phyloP scores from a whole-genome alignment of 495 filamentous ascomycete species.

The Penicillium macrosclerotiorum region DNA sequence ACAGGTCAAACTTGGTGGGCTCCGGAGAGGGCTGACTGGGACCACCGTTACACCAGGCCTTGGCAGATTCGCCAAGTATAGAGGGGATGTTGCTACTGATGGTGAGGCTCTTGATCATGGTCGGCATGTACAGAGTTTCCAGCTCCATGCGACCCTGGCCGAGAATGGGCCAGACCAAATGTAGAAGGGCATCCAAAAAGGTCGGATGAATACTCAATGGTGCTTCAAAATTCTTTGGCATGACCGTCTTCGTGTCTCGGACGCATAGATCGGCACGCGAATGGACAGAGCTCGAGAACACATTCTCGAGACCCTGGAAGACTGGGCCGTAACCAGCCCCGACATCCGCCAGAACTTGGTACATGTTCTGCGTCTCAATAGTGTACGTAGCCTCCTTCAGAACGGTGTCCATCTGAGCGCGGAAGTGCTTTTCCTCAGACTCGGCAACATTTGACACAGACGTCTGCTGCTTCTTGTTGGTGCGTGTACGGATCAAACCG shows the following conservation, averaged over 20 bases:
- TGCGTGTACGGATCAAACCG: conserved; percentile 20
- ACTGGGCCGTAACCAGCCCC: conserved; percentile 21
- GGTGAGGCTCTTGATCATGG: conserved; percentile 31
- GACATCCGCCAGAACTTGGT: conserved; percentile 22
- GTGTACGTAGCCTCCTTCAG: conserved; percentile 13
- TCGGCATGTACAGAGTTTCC: conserved; percentile 44
- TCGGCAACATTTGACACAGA: conserved; percentile 13
- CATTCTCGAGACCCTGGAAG: conserved; percentile 26
- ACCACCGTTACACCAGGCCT: conserved; percentile 31
- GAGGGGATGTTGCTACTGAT: conserved; percentile 24
- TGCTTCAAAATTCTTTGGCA: conserved; percentile 29
- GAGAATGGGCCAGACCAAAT: conserved; percentile 39
- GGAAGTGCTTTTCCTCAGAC: conserved; percentile 12
- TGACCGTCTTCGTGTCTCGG: conserved; percentile 21
- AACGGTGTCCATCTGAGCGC: conserved; percentile 10
- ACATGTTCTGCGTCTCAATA: conserved; percentile 20
- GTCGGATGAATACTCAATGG: conserved; percentile 25
- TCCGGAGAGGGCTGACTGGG: conserved; percentile 22
- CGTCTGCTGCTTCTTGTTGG: conserved; percentile 15
- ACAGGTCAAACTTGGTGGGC: conserved; percentile 34
- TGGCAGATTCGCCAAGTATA: conserved; percentile 24
- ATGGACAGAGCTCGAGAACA: conserved; percentile 15
- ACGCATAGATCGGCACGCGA: conserved; percentile 23
- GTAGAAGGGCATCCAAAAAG: conserved; percentile 28
- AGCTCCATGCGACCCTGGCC: conserved; percentile 39